Evolutionary conservation across 352 stramenopile genomes (phyloP).

Genomic region (Globisporangium acanthophoron): DNA sequence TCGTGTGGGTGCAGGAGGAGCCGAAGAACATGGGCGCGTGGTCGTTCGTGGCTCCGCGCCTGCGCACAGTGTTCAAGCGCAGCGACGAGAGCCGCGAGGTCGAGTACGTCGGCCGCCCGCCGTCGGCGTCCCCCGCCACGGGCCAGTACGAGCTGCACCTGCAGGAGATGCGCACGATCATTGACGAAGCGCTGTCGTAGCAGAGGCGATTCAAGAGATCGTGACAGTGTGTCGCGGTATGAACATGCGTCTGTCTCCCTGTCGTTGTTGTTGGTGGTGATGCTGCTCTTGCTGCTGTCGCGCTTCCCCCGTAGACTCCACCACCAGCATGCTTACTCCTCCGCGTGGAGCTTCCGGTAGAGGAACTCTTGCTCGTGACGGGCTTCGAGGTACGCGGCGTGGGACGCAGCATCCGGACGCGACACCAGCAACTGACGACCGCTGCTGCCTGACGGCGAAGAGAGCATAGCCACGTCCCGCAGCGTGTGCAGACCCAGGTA

Average conservation of each 20-base stretch:
- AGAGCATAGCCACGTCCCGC: conserved; percentile 27
- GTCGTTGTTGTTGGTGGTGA: too few species aligned
- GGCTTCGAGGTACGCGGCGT: conserved; percentile 56
- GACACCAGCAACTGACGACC: conserved; percentile 21
- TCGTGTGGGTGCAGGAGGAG: conserved; percentile 98
- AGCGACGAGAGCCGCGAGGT: conserved; percentile 51
- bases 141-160: conserved; percentile 75
- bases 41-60: conserved; percentile 87
- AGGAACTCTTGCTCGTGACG: conserved; percentile 65
- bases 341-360: conserved; percentile 64
- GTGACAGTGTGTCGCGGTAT: too few species aligned
- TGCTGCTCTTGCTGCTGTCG: too few species aligned
- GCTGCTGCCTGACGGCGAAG: conserved; percentile 5
- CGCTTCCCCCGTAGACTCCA: neutral
- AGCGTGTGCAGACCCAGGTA: conserved; percentile 58
- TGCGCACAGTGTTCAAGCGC: conserved; percentile 92
- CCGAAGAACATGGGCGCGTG: conserved; percentile 99
- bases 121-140: conserved; percentile 95
- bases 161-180: conserved; percentile 91
- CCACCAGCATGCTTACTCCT: conserved; percentile 1
- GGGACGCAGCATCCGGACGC: conserved; percentile 35
- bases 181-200: conserved; percentile 77
- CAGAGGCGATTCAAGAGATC: neutral
- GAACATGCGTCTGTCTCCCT: too few species aligned
- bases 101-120: conserved; percentile 92